phyloP scores from a whole-genome alignment of 192 early-diverging fungal species.

The Coemansia sp. region DNA sequence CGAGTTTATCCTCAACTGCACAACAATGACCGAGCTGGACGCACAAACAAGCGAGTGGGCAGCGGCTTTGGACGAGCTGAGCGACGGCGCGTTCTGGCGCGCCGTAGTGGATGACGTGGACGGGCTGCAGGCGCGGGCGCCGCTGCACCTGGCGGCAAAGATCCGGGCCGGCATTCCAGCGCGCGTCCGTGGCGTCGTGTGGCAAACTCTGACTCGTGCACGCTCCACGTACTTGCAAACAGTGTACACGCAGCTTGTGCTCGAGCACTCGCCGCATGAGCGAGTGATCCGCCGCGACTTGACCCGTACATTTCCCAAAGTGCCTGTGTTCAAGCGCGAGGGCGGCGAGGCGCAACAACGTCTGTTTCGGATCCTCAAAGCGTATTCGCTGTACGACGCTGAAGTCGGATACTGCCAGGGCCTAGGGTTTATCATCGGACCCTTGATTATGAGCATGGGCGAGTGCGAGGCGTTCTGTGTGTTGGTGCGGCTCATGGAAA shows the following conservation, averaged over 20 bases:
- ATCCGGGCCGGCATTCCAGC: conserved; percentile 71
- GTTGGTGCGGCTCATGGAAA: conserved; percentile 92
- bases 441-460: conserved; percentile 90
- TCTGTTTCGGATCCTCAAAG: conserved; percentile 85
- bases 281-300: conserved; percentile 91
- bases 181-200: conserved; percentile 80
- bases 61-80: conserved; percentile 23
- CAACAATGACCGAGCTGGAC: conserved; percentile 43
- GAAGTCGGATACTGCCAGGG: conserved; percentile 99
- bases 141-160: conserved; percentile 46
- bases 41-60: conserved; percentile 37
- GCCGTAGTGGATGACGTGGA: conserved; percentile 25
- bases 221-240: conserved; percentile 77
- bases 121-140: conserved; percentile 23
- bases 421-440: conserved; percentile 91
- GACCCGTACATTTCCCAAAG: conserved; percentile 86
- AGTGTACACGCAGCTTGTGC: conserved; percentile 75
- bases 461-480: conserved; percentile 94
- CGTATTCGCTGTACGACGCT: conserved; percentile 91
- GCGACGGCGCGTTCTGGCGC: conserved; percentile 47
- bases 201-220: conserved; percentile 88
- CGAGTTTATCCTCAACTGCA: conserved; percentile 29
- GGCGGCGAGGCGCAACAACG: conserved; percentile 83
- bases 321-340: conserved; percentile 81
- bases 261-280: conserved; percentile 76